These are phyloP conservation scores for Xylariaceae sp. DNA, from an alignment of 2,329 filamentous ascomycete genomes.

Conservation along the genomic window DNA sequence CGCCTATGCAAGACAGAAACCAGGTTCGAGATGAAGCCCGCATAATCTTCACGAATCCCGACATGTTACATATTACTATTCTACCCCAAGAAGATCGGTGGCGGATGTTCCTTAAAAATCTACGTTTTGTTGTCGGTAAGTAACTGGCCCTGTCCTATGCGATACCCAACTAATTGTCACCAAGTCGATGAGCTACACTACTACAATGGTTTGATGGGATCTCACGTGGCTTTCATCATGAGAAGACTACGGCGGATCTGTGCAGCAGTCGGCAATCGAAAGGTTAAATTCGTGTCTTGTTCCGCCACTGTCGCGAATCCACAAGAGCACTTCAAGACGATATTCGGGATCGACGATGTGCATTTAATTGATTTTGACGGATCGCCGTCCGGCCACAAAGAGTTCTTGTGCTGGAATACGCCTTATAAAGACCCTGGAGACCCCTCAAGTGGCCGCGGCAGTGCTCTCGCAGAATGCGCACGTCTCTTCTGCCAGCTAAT, in stretches of 20 bases:
- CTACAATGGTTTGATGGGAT: conserved; percentile 92
- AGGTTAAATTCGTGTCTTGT: conserved; percentile 88
- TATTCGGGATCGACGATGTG: conserved; percentile 86
- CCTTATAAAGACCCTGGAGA: conserved; percentile 88
- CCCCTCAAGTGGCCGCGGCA: conserved; percentile 79
- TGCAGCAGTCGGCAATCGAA: conserved; percentile 79
- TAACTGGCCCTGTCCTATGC: conserved; percentile 22
- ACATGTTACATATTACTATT: conserved; percentile 95
- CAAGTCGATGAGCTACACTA: conserved; percentile 83
- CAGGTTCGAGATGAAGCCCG: conserved; percentile 80
- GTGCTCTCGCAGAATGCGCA: conserved; percentile 80
- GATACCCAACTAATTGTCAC: conserved; percentile 1
- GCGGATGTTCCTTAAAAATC: conserved; percentile 81
- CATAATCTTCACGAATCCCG: conserved; percentile 96
- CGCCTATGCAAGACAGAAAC: conserved; percentile 74
- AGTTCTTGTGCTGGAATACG: conserved; percentile 97
- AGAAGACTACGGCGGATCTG: conserved; percentile 81
- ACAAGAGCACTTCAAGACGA: conserved; percentile 81
- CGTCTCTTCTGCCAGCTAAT: conserved; percentile 87
- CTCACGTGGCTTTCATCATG: conserved; percentile 94
- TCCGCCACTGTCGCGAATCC: conserved; percentile 96
- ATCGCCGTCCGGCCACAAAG: conserved; percentile 86
- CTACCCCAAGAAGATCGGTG: conserved; percentile 87
- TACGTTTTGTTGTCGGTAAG: conserved; percentile 78
- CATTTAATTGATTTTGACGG: conserved; percentile 85